These are phyloP conservation scores for Sugiyamaella marilandica DNA, from an alignment of 805 yeast species.

Conservation along the genomic window DNA sequence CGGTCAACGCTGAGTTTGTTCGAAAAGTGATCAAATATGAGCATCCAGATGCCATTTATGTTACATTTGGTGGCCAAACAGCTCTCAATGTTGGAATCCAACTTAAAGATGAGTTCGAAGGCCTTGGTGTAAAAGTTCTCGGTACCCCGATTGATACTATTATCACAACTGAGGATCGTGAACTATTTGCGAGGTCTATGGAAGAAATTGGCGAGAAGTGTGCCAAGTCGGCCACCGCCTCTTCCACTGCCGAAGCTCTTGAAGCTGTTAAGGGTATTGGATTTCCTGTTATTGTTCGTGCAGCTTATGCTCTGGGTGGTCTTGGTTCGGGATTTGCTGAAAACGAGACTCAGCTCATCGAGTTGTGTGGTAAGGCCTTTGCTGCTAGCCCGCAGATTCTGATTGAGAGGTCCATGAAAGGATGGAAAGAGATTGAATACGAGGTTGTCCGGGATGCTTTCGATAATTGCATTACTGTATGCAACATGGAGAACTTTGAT, in stretches of 20 bases:
- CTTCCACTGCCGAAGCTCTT: slow-evolving; percentile 73
- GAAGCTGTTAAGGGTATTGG: slow-evolving; percentile 82
- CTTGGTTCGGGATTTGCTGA: slow-evolving; percentile 97
- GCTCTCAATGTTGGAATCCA: slow-evolving; percentile 94
- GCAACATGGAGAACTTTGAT: slow-evolving; percentile 99
- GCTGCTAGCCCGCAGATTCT: slow-evolving; percentile 95
- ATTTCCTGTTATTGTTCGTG: slow-evolving; percentile 94
- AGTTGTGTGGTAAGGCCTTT: slow-evolving; percentile 83
- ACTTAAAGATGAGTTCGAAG: slow-evolving; percentile 90
- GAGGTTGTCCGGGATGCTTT: slow-evolving; percentile 97
- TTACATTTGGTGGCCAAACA: slow-evolving; percentile 98
- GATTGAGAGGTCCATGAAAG: slow-evolving; percentile 95
- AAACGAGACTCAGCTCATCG: slow-evolving; percentile 74
- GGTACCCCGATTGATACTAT: slow-evolving; percentile 97
- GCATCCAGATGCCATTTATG: slow-evolving; percentile 94
- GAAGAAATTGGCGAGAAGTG: slow-evolving; percentile 92
- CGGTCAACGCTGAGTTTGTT: slow-evolving; percentile 96
- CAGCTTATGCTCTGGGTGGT: slow-evolving; percentile 97
- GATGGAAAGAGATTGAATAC: slow-evolving; percentile 98
- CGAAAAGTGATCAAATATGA: slow-evolving; percentile 92
- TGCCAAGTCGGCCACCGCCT: slow-evolving; percentile 88
- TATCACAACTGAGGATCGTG: slow-evolving; percentile 97
- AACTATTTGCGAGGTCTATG: slow-evolving; percentile 90
- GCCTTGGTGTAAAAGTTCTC: slow-evolving; percentile 86
- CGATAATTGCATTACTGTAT: slow-evolving; percentile 97